Base-by-base conservation (phyloP, 768 basidiomycete genomes). In the Lentinus tigrinus region DNA sequence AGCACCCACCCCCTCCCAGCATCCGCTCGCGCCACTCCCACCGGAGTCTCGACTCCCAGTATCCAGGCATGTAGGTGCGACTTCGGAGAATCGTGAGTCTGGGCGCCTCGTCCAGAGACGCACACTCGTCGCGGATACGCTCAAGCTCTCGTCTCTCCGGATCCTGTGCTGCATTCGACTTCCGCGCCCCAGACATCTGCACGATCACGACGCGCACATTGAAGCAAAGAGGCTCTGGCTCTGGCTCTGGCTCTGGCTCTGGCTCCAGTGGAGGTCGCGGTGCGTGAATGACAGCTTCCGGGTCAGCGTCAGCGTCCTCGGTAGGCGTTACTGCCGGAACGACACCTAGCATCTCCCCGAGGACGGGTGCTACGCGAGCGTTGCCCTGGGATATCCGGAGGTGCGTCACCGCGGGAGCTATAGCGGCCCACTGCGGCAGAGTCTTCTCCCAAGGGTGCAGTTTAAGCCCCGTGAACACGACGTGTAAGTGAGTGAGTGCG, bases 371-470 rank as follows among this genome's bases (percentile, higher is more conserved):
- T 24, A 61, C 44, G 51, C 52, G 55, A 24, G 46, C 31, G 55
- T 42, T 38, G 19, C 43, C 60, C 23, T 54, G 55, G 13, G 55
- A 61, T 37, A 61, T 38, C 31, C 55, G 60, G 23, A 61, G 46
- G 24, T 61, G 55, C 17, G 39, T 61, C 23, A 57, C 13, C 23
- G 38, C 51, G 3, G 60, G 60, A 10, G 60, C 55, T 31, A 53
- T 38, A 3, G 37, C 37, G 17, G 54, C 47, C 60, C 60, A 61
- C 16, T 23, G 55, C 37, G 51, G 60, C 19, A 61, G 55, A 19
- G 60, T 61, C 27, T 52, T 44, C 47, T 61, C 47, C 60, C 60
- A 61, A 3, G 49, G 54, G n/a, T 61, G 60, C 34, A 61, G 55
- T 52, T 61, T 61, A 19, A 51, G 52, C 13, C 21, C 52, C 14